Base-by-base conservation (phyloP, 164 flowering plant genomes). In the Vitis rupestris region DNA sequence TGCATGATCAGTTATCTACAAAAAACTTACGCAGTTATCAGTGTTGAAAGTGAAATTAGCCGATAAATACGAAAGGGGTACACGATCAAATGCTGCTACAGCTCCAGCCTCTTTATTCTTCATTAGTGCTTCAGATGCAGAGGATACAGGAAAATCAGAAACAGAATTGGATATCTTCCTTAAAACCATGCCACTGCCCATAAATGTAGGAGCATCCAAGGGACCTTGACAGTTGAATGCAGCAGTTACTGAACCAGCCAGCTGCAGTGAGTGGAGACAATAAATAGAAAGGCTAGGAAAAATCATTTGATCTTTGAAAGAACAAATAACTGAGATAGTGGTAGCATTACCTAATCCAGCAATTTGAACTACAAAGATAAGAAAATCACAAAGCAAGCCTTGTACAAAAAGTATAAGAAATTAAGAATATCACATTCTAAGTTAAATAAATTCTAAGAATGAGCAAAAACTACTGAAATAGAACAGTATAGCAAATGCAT, bases 151-250 rank as follows among this genome's bases (percentile, higher is more conserved):
- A 61, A 75, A 67, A 51, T 88, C 88, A 31, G 85, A 68, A 68
- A 73, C 49, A 15, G 83, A 70, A 68, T 75, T 63, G 50, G 83
- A 65, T 29, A 85, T 82, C 78, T 89, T 95, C 72, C 96, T 85
- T 59, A 94, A 85, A 76, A 83, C 91, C 86, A 93, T 85, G 67
- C 91, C 97, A 83, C 97, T 93, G 67, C 99, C 99, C 55, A 95
- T 94, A 84, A 95, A 91, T 56, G 85, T 63, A 55, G 99, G 99
- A 75, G 97, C 92, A 86, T 91, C 94, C 72, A 95, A 65, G 47
- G 99, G 97, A 59, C 99, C 99, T 87, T 91, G 98, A 79, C 99
- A 95, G 75, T 91, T 93, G 80, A 95, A 95, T 7, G 90, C 91
- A 31, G 99, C 92, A 71, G 98, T 88, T 48, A 95, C 85, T 54